Conservation (phyloP, 306 rosid genomes). For the Lupinus albus region DNA sequence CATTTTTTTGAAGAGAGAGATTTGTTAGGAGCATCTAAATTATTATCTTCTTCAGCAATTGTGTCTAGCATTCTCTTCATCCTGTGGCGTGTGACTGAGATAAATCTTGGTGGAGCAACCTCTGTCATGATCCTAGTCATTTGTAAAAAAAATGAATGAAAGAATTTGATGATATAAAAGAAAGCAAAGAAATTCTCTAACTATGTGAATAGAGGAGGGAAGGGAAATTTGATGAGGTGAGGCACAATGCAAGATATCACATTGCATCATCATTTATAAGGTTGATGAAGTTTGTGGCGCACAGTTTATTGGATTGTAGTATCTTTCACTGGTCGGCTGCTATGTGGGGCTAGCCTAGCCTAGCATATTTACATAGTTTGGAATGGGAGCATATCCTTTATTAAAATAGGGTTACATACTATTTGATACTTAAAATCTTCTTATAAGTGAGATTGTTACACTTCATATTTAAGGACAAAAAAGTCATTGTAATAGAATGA, state of each 20-base stretch:
- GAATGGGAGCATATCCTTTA: too few relatives aligned
- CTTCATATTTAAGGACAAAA: too few relatives aligned
- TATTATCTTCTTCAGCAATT: conserved; percentile 52
- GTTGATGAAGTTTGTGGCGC: conserved; percentile 28
- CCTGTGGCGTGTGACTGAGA: conserved; percentile 36
- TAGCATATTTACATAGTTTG: too few relatives aligned
- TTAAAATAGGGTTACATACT: too few relatives aligned
- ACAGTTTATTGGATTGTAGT: neutral
- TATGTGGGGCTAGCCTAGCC: conserved; percentile 18
- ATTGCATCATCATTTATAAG: conserved; percentile 10
- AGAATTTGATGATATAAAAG: neutral
- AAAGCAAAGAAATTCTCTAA: neutral
- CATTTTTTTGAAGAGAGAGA: conserved; percentile 31
- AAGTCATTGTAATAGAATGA: too few relatives aligned
- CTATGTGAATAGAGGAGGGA: neutral
- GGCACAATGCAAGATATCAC: too few relatives aligned
- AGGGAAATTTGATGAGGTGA: neutral
- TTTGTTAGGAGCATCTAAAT: conserved; percentile 37
- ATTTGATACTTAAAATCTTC: too few relatives aligned
- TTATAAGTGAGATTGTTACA: too few relatives aligned
- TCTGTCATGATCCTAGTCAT: conserved; percentile 43
- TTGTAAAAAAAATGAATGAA: neutral
- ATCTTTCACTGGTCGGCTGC: conserved; percentile 25
- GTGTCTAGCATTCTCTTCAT: conserved; percentile 51
- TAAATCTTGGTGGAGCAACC: conserved; percentile 56